phyloP scores from a whole-genome alignment of 2,329 filamentous ascomycete genomes.

The Xylariaceae sp. region DNA sequence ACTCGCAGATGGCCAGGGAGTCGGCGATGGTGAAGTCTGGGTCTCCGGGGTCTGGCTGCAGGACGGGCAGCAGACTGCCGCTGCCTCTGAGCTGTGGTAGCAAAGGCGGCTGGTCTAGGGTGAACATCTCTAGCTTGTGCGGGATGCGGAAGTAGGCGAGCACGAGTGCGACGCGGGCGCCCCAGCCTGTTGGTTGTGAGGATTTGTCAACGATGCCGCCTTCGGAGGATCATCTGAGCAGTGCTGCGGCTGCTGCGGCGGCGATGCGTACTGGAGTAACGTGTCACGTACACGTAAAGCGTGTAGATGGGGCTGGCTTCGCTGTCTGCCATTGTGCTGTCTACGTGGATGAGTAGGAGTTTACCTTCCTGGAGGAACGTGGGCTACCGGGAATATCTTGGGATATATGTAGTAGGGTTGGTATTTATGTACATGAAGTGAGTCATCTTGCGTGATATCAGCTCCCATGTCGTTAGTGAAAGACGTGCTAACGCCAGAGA shows the following conservation, averaged over 20 bases:
- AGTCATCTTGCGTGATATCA: too few species aligned
- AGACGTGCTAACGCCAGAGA: too few species aligned
- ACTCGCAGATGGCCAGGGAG: conserved; percentile 52
- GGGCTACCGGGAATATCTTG: too few species aligned
- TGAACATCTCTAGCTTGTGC: conserved; percentile 44
- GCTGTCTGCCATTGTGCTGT: conserved; percentile 17
- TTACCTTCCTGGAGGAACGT: too few species aligned
- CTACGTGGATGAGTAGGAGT: too few species aligned
- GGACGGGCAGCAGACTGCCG: conserved; percentile 42
- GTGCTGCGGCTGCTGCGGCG: neutral
- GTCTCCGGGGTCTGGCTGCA: conserved; percentile 45
- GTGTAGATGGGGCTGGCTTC: conserved; percentile 12
- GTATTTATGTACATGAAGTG: too few species aligned
- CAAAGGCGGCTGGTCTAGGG: conserved; percentile 34
- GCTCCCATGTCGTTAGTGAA: too few species aligned
- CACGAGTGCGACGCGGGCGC: conserved; percentile 37
- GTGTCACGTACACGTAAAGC: conserved; percentile 27
- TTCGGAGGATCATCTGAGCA: neutral
- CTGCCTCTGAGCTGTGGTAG: conserved; percentile 39
- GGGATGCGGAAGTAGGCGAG: conserved; percentile 47
- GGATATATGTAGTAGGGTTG: too few species aligned
- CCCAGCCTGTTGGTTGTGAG: conserved; percentile 24
- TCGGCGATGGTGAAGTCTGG: conserved; percentile 45
- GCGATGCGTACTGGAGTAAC: conserved; percentile 28
- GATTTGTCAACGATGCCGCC: neutral